Evolutionary conservation across 2,329 filamentous ascomycete genomes (phyloP).

Genomic region (Epichloe scottii): DNA sequence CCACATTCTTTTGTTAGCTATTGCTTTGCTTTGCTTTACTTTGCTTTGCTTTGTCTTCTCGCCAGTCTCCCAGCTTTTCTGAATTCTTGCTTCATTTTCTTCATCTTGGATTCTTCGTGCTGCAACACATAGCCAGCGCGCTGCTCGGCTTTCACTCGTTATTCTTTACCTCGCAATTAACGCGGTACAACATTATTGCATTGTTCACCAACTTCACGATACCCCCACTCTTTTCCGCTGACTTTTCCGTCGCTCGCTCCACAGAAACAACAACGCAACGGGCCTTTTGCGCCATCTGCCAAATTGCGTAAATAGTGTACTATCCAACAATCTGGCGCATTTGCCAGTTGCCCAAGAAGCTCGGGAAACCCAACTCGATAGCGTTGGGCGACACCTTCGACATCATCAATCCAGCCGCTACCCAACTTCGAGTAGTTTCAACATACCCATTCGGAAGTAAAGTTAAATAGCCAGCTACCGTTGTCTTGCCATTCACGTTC

Average conservation of each 20-base stretch:
- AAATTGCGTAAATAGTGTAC: background rate
- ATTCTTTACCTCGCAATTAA: background rate
- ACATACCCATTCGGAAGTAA: background rate
- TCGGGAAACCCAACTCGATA: background rate
- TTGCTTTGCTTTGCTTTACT: too few relatives aligned
- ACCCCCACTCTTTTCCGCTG: background rate
- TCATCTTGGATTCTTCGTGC: background rate
- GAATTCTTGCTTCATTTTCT: background rate
- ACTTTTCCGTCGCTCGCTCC: constrained; percentile 8
- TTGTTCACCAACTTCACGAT: background rate
- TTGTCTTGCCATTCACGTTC: background rate
- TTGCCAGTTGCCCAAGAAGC: background rate
- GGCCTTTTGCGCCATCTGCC: background rate
- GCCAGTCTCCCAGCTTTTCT: background rate
- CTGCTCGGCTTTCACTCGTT: background rate
- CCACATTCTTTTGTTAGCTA: background rate
- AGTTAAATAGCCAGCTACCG: background rate
- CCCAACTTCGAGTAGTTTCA: background rate
- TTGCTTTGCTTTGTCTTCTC: background rate
- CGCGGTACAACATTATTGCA: background rate
- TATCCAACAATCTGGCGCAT: background rate
- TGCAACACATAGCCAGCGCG: background rate
- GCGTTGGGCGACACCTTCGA: too few relatives aligned
- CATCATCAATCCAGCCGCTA: background rate
- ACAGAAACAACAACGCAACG: background rate